These are phyloP conservation scores for Elongisporangium senticosum DNA, from an alignment of 352 stramenopile genomes.

Conservation along the genomic window DNA sequence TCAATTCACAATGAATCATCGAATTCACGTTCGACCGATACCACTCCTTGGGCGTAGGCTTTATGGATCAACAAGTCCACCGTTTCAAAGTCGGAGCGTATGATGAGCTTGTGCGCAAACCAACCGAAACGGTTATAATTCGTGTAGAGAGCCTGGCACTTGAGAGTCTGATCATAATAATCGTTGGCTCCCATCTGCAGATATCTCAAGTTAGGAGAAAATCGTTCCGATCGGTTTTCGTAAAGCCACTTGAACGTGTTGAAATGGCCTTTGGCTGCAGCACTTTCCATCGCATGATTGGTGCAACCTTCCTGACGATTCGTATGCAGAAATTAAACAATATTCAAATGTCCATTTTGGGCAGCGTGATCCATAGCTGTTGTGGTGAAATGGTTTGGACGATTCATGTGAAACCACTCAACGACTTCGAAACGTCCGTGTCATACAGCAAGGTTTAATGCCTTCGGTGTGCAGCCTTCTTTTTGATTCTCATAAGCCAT, in stretches of 20 bases:
- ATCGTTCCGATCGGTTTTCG: conserved; percentile 13
- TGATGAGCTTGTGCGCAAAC: neutral
- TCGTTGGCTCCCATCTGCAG: neutral
- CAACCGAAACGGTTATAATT: neutral
- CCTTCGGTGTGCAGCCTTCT: conserved; percentile 23
- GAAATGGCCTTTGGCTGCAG: conserved; percentile 26
- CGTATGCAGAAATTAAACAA: conserved; percentile 19
- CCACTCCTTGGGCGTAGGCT: neutral
- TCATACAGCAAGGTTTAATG: conserved; percentile 29
- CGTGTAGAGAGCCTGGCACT: neutral
- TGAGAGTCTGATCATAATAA: neutral
- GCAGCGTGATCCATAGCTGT: conserved; percentile 21
- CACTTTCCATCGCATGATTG: conserved; percentile 27
- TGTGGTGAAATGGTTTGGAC: conserved; percentile 5
- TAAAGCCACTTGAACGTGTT: conserved; percentile 27
- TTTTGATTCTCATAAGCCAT: conserved; percentile 24
- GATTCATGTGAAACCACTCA: conserved; percentile 17
- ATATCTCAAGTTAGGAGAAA: neutral
- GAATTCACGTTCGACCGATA: too few species aligned
- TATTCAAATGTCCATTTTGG: conserved; percentile 17
- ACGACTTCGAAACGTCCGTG: conserved; percentile 29
- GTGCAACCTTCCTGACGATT: conserved; percentile 27
- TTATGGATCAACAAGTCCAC: neutral
- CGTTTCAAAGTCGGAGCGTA: neutral
- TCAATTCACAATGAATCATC: too few species aligned